Percentiles rank a stretch among this genome's conserved stretches.
Conservation (phyloP, 2,329 filamentous ascomycete genomes). For the Orbilia javanica region DNA sequence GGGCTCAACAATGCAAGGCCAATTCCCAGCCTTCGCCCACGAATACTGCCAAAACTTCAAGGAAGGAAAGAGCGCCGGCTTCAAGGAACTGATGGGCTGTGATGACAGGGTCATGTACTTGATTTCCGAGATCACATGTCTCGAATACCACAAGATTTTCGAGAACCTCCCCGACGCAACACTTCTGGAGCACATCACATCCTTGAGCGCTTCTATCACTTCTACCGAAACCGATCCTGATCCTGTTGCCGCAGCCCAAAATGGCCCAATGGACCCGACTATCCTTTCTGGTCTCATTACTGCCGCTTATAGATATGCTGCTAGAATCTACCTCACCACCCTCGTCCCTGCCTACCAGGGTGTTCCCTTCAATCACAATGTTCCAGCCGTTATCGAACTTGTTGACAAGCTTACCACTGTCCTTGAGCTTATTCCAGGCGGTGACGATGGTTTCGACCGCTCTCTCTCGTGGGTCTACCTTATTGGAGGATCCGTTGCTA, state of each 20-base stretch:
- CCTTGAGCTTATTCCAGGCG: slow-evolving; percentile 84
- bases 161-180: slow-evolving; percentile 84
- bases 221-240: slow-evolving; percentile 77
- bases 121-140: slow-evolving; percentile 95
- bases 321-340: slow-evolving; percentile 96
- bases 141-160: slow-evolving; percentile 86
- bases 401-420: slow-evolving; percentile 81
- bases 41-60: slow-evolving; percentile 96
- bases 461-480: slow-evolving; percentile 94
- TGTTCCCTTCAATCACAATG: slow-evolving; percentile 75
- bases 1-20: slow-evolving; percentile 89
- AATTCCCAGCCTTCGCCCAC: slow-evolving; percentile 88
- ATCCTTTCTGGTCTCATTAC: slow-evolving; percentile 91
- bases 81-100: slow-evolving; percentile 95
- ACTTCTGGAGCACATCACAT: slow-evolving; percentile 88
- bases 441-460: slow-evolving; percentile 85
- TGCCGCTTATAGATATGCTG: slow-evolving; percentile 87
- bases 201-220: slow-evolving; percentile 87
- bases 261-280: slow-evolving; percentile 81
- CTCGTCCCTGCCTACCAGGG: slow-evolving; percentile 78
- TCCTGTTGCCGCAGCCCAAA: slow-evolving; percentile 68
- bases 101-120: slow-evolving; percentile 98
- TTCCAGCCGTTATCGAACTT: slow-evolving; percentile 79
- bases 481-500: slow-evolving; percentile 83
- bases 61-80: slow-evolving; percentile 74